Evolutionary conservation across 1,139 yeast species (phyloP).

Genomic region (Blastobotrys apis): DNA sequence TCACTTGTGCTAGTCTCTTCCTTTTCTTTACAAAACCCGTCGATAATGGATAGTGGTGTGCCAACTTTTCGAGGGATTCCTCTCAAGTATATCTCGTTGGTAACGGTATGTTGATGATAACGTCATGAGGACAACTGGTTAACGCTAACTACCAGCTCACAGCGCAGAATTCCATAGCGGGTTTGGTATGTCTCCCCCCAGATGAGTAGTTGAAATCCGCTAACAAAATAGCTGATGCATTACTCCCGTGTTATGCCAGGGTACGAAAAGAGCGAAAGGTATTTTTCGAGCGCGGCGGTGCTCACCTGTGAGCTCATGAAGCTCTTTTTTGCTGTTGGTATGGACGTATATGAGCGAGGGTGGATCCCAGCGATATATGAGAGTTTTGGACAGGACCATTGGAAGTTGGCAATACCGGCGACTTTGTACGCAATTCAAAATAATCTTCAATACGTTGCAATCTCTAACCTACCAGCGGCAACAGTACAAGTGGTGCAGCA

Average conservation of each 20-base stretch:
- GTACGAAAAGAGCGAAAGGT: slow-evolving; percentile 27
- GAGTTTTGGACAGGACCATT: slow-evolving; percentile 32
- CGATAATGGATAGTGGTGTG: neutral
- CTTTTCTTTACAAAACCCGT: too few relatives aligned
- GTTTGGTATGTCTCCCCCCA: slow-evolving; percentile 26
- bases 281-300: slow-evolving; percentile 39
- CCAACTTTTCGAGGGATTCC: slow-evolving; percentile 7
- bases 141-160: slow-evolving; percentile 22
- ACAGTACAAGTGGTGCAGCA: slow-evolving; percentile 39
- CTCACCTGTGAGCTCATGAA: slow-evolving; percentile 36
- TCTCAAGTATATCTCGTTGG: slow-evolving; percentile 1
- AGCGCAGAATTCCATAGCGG: slow-evolving; percentile 37
- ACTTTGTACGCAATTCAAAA: slow-evolving; percentile 36
- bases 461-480: slow-evolving; percentile 38
- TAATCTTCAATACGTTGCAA: slow-evolving; percentile 37
- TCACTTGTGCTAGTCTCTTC: too few relatives aligned
- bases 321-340: slow-evolving; percentile 27
- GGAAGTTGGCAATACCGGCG: slow-evolving; percentile 38
- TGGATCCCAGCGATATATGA: slow-evolving; percentile 22
- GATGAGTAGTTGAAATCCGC: neutral
- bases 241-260: slow-evolving; percentile 38
- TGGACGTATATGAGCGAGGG: slow-evolving; percentile 24
- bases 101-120: slow-evolving; percentile 2
- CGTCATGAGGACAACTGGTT: neutral
- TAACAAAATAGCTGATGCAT: slow-evolving; percentile 30